Evolutionary conservation across 805 yeast species (phyloP), one percentile per base, ranked within the genome.

Genomic region (Saturnispora sanitii): DNA sequence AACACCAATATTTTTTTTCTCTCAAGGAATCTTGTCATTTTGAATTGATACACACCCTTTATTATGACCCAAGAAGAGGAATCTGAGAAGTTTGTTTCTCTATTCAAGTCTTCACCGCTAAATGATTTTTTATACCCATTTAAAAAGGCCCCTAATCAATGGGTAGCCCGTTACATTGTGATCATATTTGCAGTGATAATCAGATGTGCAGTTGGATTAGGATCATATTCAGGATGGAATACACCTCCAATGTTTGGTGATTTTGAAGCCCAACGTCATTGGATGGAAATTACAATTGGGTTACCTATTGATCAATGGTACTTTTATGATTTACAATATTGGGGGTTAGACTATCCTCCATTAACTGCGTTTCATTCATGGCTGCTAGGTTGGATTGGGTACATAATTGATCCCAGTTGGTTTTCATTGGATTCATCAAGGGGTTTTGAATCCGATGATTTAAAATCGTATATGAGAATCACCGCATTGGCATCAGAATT

Each of bases 341-440:
- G 98, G 97, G 96, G 97, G 1, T 67, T 92, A 27, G 98, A 92
- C 60, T 92, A 92, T 58, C 99, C 99, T 1, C 97, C 97, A 6
- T 65, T 92, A 46, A 90, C 98, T 0, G 98, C 97, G 0, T 88
- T 73, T 57, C 97, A 92, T 56, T 86, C 94, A 37, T 85, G 79
- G 72, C 26, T 84, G 1, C 57, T 81, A 35, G 98, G 97, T 0
- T 66, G 67, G 39, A 51, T 90, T 15, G 97, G 96, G 0, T 52
- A 66, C 2, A 56, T 75, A 32, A 61, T 85, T 26, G 71, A 82
- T 47, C 66, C 77, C 0, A 48, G 58, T 0, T 92, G 97, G 97
- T 87, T 92, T 60, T 76, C 66, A 3, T 61, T 90, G 26, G 76
- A 76, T 45, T 30, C 51, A 0, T 85, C 96, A 5, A 68, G 96